Evolutionary conservation across 352 stramenopile species (phyloP).

Genomic region (Globisporangium alternatum): DNA sequence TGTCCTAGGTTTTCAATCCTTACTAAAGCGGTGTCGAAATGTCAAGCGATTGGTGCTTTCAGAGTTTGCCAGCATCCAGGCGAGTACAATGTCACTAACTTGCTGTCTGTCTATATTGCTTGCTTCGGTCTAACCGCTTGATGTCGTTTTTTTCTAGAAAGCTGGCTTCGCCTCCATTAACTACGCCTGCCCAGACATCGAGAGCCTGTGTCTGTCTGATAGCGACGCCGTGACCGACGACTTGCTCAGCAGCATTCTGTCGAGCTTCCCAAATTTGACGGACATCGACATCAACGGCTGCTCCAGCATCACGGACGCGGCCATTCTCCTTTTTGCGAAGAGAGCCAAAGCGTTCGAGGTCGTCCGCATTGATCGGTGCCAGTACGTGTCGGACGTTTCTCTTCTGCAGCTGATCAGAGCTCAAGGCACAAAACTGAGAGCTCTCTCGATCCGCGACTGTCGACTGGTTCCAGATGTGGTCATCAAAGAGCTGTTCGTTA

Average conservation of each 20-base stretch:
- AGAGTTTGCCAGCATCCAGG: constrained; percentile 34
- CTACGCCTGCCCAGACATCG: constrained; percentile 24
- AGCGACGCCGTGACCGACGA: constrained; percentile 58
- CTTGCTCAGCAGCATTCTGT: constrained; percentile 32
- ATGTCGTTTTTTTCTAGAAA: constrained; percentile 36
- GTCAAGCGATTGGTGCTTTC: constrained; percentile 40
- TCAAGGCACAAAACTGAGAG: constrained; percentile 27
- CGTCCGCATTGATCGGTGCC: constrained; percentile 47
- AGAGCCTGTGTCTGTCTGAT: constrained; percentile 34
- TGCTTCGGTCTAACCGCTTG: background rate
- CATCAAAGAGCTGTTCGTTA: constrained; percentile 48
- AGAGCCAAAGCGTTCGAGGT: constrained; percentile 27
- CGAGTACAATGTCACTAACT: constrained; percentile 16
- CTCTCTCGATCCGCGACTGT: constrained; percentile 43
- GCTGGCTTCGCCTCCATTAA: constrained; percentile 31
- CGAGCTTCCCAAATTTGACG: constrained; percentile 34
- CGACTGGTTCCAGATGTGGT: constrained; percentile 33
- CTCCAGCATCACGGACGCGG: constrained; percentile 50
- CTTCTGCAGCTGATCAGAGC: constrained; percentile 38
- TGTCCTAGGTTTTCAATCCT: constrained; percentile 27
- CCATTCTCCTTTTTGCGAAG: constrained; percentile 41
- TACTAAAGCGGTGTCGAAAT: constrained; percentile 38
- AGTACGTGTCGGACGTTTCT: constrained; percentile 35
- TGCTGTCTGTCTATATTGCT: constrained; percentile 9
- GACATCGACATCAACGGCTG: constrained; percentile 50